These are phyloP conservation scores for Entoloma clypeatum DNA, from an alignment of 1,284 basidiomycete species.

Conservation along the genomic window DNA sequence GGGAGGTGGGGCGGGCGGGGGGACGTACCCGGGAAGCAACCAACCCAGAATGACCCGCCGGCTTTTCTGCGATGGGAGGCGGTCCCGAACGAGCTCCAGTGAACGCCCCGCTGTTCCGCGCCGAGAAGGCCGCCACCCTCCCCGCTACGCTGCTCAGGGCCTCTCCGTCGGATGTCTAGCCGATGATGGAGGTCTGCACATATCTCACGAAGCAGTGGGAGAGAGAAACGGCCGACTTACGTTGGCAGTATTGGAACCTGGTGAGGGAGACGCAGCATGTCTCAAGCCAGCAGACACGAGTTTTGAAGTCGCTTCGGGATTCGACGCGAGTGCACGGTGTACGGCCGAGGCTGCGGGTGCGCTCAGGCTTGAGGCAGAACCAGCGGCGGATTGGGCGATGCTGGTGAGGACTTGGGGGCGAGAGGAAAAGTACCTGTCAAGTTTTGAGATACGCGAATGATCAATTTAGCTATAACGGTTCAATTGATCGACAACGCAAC, in stretches of 20 bases:
- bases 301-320: constrained; percentile 40
- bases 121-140: constrained; percentile 46
- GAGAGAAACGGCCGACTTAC: constrained; percentile 27
- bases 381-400: constrained; percentile 17
- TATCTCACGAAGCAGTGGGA: not conserved
- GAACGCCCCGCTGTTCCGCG: constrained; percentile 20
- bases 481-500: constrained; percentile 34
- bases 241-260: constrained; percentile 28
- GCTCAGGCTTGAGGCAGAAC: constrained; percentile 1
- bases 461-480: not conserved
- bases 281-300: constrained; percentile 42
- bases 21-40: constrained; percentile 28
- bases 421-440: constrained; percentile 67
- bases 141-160: constrained; percentile 37
- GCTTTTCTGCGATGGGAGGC: constrained; percentile 39
- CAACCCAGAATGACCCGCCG: constrained; percentile 20
- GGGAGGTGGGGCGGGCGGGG: not conserved
- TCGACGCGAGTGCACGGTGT: constrained; percentile 44
- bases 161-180: constrained; percentile 38
- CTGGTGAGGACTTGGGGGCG: constrained; percentile 60
- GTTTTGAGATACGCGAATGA: not conserved
- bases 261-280: constrained; percentile 30
- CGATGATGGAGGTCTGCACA: not conserved
- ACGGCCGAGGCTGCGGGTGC: constrained; percentile 38
- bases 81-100: constrained; percentile 18